phyloP scores from a whole-genome alignment of 176 grass and related monocot species.

The Zoysia pacifica region DNA sequence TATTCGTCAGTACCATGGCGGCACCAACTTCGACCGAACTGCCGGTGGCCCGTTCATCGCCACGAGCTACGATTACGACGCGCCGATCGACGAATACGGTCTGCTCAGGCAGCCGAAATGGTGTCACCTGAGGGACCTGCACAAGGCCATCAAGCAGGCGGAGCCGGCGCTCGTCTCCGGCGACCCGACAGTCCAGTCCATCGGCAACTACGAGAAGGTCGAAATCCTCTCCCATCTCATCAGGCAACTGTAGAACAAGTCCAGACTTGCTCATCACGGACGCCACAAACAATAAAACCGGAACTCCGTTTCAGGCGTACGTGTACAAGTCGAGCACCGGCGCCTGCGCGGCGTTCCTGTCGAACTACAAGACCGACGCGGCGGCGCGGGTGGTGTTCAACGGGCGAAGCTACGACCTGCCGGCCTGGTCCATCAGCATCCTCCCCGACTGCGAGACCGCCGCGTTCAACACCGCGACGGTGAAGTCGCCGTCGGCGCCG shows the following conservation, averaged over 20 bases:
- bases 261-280: neutral
- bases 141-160: slow-evolving; percentile 92
- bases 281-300: neutral
- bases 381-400: slow-evolving; percentile 55
- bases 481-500: slow-evolving; percentile 46
- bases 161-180: slow-evolving; percentile 76
- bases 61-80: slow-evolving; percentile 95
- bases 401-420: slow-evolving; percentile 61
- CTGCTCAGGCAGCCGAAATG: slow-evolving; percentile 88
- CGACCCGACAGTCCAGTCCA: slow-evolving; percentile 59
- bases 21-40: slow-evolving; percentile 92
- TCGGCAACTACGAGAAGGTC: slow-evolving; percentile 85
- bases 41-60: slow-evolving; percentile 92
- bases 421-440: slow-evolving; percentile 93
- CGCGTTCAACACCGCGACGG: slow-evolving; percentile 90
- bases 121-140: slow-evolving; percentile 87
- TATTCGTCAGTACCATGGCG: slow-evolving; percentile 82
- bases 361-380: slow-evolving; percentile 67
- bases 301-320: slow-evolving; percentile 50
- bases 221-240: neutral
- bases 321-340: slow-evolving; percentile 70
- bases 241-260: neutral
- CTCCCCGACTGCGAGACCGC: slow-evolving; percentile 90
- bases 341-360: slow-evolving; percentile 87
- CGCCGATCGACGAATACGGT: slow-evolving; percentile 94